These are phyloP conservation scores for Rhodotorula toruloides DNA, from an alignment of 768 basidiomycete genomes.

Conservation along the genomic window DNA sequence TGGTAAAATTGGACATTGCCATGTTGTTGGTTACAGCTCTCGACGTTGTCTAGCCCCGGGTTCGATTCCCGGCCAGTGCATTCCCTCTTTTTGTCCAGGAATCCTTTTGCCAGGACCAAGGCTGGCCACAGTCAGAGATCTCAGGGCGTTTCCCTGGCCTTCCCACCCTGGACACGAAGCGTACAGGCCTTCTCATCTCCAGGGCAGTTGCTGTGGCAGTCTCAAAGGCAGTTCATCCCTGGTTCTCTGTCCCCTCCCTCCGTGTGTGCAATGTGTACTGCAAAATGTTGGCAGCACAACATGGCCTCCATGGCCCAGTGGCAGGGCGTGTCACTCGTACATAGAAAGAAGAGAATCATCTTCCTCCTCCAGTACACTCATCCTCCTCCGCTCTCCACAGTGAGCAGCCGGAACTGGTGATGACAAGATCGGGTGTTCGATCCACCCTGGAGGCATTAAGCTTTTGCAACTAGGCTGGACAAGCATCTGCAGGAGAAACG, in stretches of 20 bases:
- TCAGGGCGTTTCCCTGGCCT: too few species aligned
- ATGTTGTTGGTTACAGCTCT: not conserved
- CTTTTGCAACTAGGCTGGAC: too few species aligned
- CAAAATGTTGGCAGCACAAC: too few species aligned
- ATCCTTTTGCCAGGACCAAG: not conserved
- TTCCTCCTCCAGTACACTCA: too few species aligned
- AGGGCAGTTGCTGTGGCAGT: too few species aligned
- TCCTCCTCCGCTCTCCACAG: too few species aligned
- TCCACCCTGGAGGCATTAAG: constrained; percentile 11
- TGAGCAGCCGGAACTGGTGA: not conserved
- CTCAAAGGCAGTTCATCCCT: too few species aligned
- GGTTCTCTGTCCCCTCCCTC: not conserved
- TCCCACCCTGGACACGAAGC: too few species aligned
- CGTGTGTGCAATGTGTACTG: not conserved
- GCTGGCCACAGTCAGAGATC: too few species aligned
- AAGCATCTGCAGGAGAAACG: too few species aligned
- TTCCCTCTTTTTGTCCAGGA: not conserved
- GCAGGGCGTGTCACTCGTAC: constrained; percentile 4
- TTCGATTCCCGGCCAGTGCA: constrained; percentile 27
- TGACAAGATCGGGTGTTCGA: constrained; percentile 7
- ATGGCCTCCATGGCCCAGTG: constrained; percentile 5
- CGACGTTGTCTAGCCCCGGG: constrained; percentile 26
- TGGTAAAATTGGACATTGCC: constrained; percentile 22
- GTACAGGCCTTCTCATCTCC: too few species aligned
- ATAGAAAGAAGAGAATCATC: too few species aligned